A percentile compares a stretch with the other conserved stretches of the same genome.
Conservation (phyloP, 2,329 filamentous ascomycete genomes). For the Septoria petroselini region DNA sequence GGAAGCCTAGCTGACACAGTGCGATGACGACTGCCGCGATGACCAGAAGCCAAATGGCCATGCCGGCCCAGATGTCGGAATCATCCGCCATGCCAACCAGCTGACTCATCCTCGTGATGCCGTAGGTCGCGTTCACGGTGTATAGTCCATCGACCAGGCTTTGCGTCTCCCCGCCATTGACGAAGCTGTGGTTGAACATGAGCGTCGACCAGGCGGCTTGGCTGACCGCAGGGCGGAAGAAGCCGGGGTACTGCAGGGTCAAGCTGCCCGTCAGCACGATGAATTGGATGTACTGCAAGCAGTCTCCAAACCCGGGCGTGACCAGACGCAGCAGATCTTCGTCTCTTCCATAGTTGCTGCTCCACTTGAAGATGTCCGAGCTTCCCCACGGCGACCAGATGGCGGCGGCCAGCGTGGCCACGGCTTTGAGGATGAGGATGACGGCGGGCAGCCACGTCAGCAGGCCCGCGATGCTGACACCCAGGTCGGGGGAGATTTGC, state of each 20-base stretch:
- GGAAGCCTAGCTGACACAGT: constrained; percentile 73
- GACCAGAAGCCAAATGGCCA: constrained; percentile 84
- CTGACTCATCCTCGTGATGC: constrained; percentile 74
- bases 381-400: constrained; percentile 94
- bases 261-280: constrained; percentile 82
- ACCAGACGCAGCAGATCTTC: constrained; percentile 87
- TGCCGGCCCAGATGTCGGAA: constrained; percentile 86
- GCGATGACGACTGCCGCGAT: constrained; percentile 67
- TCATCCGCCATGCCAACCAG: constrained; percentile 73
- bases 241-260: constrained; percentile 85
- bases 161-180: constrained; percentile 65
- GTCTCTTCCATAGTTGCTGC: constrained; percentile 95
- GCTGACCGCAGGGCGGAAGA: constrained; percentile 86
- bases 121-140: constrained; percentile 70
- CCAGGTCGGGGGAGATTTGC: constrained; percentile 80
- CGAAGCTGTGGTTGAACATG: constrained; percentile 90
- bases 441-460: constrained; percentile 73
- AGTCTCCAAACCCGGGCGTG: constrained; percentile 94
- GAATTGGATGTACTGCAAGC: constrained; percentile 95
- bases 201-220: constrained; percentile 84
- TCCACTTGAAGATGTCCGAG: constrained; percentile 87
- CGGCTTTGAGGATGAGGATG: constrained; percentile 73
- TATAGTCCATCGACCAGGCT: constrained; percentile 84
- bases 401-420: constrained; percentile 78
- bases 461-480: constrained; percentile 62